Conservation (phyloP, 2,329 filamentous ascomycete genomes). For the Bipolaris sorokiniana region DNA sequence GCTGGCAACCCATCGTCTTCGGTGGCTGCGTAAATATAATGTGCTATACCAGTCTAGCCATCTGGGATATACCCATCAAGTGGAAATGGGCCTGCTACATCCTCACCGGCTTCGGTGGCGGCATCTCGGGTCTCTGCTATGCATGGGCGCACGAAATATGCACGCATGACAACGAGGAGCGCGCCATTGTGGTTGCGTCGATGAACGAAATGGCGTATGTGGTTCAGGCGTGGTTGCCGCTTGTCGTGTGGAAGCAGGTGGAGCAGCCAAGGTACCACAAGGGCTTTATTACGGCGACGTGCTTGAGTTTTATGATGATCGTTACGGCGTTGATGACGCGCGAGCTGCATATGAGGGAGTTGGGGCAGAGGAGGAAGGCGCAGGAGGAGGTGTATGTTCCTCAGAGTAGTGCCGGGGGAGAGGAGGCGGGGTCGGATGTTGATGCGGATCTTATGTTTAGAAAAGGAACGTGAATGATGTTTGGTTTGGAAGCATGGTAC, state of each 20-base stretch:
- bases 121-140: conserved; percentile 58
- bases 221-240: conserved; percentile 71
- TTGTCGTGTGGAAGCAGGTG: conserved; percentile 69
- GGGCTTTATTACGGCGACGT: conserved; percentile 60
- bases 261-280: conserved; percentile 67
- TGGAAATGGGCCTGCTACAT: conserved; percentile 71
- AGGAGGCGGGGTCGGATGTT: background rate
- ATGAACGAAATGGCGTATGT: conserved; percentile 76
- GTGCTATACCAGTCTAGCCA: conserved; percentile 24
- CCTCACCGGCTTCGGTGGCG: conserved; percentile 56
- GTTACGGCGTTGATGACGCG: conserved; percentile 57
- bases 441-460: background rate
- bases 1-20: conserved; percentile 30
- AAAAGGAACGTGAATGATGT: background rate
- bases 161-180: conserved; percentile 65
- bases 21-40: conserved; percentile 27
- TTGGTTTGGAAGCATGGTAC: too few relatives aligned
- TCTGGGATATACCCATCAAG: conserved; percentile 33
- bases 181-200: conserved; percentile 67
- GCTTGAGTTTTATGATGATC: conserved; percentile 52
- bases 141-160: conserved; percentile 65
- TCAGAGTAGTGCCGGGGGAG: background rate
- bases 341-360: conserved; percentile 52
- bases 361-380: background rate
- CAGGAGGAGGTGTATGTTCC: background rate